These are phyloP conservation scores for Beta lomatogona DNA, from an alignment of 179 eudicot species.

Conservation along the genomic window DNA sequence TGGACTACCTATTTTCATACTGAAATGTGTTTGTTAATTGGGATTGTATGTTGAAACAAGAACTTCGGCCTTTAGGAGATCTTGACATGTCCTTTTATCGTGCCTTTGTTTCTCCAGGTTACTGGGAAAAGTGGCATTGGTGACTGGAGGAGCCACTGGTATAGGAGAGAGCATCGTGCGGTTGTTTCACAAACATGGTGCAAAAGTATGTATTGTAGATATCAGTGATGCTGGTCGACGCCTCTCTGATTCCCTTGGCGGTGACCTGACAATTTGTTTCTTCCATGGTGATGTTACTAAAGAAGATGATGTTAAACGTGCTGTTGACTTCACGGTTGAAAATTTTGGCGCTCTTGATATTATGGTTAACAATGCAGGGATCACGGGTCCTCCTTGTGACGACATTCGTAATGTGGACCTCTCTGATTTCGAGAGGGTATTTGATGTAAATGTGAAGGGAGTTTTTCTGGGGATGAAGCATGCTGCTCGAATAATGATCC, in stretches of 20 bases:
- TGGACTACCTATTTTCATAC: background rate
- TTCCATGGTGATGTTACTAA: slow-evolving; percentile 66
- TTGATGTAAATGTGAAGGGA: slow-evolving; percentile 79
- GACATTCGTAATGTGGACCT: slow-evolving; percentile 65
- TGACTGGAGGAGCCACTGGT: slow-evolving; percentile 91
- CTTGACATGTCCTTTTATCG: background rate
- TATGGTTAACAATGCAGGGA: slow-evolving; percentile 89
- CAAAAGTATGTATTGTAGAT: slow-evolving; percentile 75
- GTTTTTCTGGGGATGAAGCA: slow-evolving; percentile 89
- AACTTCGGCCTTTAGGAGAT: too few species aligned
- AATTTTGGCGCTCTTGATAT: slow-evolving; percentile 78
- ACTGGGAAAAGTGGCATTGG: slow-evolving; percentile 78
- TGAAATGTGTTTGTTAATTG: too few species aligned
- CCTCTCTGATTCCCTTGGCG: slow-evolving; percentile 55
- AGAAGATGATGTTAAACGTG: slow-evolving; percentile 65
- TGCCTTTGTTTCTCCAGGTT: slow-evolving; percentile 45
- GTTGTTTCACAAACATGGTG: slow-evolving; percentile 76
- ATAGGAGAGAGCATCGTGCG: slow-evolving; percentile 94
- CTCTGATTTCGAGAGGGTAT: slow-evolving; percentile 59
- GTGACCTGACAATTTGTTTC: slow-evolving; percentile 36
- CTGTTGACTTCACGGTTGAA: slow-evolving; percentile 62
- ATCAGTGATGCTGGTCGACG: slow-evolving; percentile 53
- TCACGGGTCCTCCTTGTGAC: slow-evolving; percentile 51
- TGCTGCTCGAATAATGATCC: slow-evolving; percentile 90
- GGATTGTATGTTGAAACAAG: background rate